Evolutionary conservation across 805 yeast genomes (phyloP), one percentile per base, ranked within the genome.

Genomic region (Metschnikowia aberdeeniae): DNA sequence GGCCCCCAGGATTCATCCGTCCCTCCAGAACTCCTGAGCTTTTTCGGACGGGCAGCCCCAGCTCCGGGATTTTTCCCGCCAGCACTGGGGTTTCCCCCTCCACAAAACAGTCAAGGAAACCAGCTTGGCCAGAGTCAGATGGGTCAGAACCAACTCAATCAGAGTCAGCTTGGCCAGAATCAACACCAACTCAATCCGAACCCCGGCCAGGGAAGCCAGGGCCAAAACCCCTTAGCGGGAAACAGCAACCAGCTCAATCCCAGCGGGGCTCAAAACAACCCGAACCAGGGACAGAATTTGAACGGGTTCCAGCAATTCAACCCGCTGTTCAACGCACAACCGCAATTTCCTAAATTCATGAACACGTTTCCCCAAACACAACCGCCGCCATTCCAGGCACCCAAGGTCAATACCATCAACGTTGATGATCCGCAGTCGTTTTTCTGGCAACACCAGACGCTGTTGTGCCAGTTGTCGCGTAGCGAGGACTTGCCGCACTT

Each of bases 401-500:
- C 36, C 11, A 47, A 82, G 72, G 51, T 60, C 58, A 39, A 31
- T 36, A 34, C 63, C 58, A 24, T 55, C 58, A 45, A 59, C 61
- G 50, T 63, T 51, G 75, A 71, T 6, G 67, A 63, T 43, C 72
- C 75, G 14, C 64, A 59, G 36, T 68, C 82, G 3, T 55, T 72
- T 7, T 75, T 76, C 56, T 88, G 95, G 96, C 85, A 82, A 62
- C 90, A 86, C 60, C 96, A 88, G 66, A 67, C 72, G 38, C 89
- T 82, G 60, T 72, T 89, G 47, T 83, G 81, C 26, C 88, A 81
- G 50, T 63, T 84, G 40, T 84, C 93, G 4, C 77, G 93, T 61
- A 53, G 58, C 17, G 76, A 86, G 27, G 79, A 77, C 55, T 63
- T 77, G 22, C 86, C 95, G 3, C 96, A 88, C 65, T 82, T 76